These are phyloP conservation scores for Sonneratia alba DNA, from an alignment of 345 rosid species.

Conservation along the genomic window DNA sequence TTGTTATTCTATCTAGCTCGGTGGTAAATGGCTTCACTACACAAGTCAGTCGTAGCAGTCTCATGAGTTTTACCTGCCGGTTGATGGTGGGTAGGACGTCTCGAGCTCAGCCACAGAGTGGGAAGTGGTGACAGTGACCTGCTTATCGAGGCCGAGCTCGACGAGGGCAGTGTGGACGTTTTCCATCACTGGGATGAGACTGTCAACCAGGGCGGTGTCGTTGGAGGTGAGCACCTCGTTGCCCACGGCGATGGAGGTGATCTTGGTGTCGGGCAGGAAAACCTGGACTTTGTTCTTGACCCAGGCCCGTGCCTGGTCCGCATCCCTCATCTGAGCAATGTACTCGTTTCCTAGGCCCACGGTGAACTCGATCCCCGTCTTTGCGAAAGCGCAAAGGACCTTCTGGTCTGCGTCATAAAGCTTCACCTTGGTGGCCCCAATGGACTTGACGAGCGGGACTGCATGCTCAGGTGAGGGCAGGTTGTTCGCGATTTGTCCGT, in stretches of 20 bases:
- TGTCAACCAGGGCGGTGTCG: conserved; percentile 18
- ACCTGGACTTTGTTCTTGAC: conserved; percentile 31
- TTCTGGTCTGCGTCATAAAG: conserved; percentile 38
- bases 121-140: conserved; percentile 34
- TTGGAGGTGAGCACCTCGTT: conserved; percentile 36
- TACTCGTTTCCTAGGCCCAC: conserved; percentile 40
- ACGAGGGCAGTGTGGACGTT: conserved; percentile 26
- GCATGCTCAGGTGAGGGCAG: conserved; percentile 34
- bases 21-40: no score
- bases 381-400: conserved; percentile 36
- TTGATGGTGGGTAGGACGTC: conserved; percentile 42
- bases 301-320: conserved; percentile 27
- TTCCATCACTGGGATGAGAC: conserved; percentile 36
- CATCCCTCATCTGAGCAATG: conserved; percentile 27
- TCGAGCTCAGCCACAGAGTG: conserved; percentile 35
- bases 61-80: conserved; percentile 9
- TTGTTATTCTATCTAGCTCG: no score
- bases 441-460: conserved; percentile 31
- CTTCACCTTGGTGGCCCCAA: conserved; percentile 35
- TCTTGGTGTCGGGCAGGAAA: conserved; percentile 37
- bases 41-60: no score
- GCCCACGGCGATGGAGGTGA: conserved; percentile 35
- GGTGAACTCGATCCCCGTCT: conserved; percentile 34
- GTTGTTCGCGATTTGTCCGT: conserved; percentile 41
- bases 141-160: conserved; percentile 24